Evolutionary conservation across 2,329 filamentous ascomycete species (phyloP), one percentile per base, ranked within the genome.

Genomic region (Hypoxylon sp.): DNA sequence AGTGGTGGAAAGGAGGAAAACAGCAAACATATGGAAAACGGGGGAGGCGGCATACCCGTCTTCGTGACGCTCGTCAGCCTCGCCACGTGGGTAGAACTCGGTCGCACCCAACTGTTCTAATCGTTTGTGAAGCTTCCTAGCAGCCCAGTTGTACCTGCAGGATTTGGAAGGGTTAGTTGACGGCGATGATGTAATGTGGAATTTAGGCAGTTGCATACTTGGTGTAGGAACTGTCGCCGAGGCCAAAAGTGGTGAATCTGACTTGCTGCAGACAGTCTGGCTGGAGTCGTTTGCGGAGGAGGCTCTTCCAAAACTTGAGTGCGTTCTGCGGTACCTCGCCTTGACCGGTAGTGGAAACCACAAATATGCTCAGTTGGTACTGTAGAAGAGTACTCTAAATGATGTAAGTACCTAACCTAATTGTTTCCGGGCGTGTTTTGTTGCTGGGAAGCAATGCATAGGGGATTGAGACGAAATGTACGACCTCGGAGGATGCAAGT

Each of bases 201-300:
- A 30, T 44, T 30, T 27, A 6, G 56, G 40, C 22, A 33, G 27
- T 53, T 50, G 27, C 87, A 72, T 84, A 96, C 91, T 97, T 95
- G 62, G 92, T 87, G 84, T 99, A 99, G 1, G 95, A 97, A 76
- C 92, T 97, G 80, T 99, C 96, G 0, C 96, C 96, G 0, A 98
- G 86, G 0, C 96, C 96, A 83, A 98, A 97, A 0, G 91, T 92
- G 2, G 93, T 91, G 80, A 97, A 98, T 1, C 84, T 86, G 69
- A 97, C 82, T 35, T 86, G 85, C 40, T 83, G 78, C 42, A 99
- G 83, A 74, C 91, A 95, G 14, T 87, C 88, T 2, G 90, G 85
- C 11, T 91, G 88, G 30, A 99, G 86, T 73, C 89, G 93, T 79
- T 92, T 94, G 72, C 93, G 88, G 17, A 97, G 84, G 40, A 99